Evolutionary conservation across 2,329 filamentous ascomycete species (phyloP).

Genomic region (Pseudogymnoascus sp.): DNA sequence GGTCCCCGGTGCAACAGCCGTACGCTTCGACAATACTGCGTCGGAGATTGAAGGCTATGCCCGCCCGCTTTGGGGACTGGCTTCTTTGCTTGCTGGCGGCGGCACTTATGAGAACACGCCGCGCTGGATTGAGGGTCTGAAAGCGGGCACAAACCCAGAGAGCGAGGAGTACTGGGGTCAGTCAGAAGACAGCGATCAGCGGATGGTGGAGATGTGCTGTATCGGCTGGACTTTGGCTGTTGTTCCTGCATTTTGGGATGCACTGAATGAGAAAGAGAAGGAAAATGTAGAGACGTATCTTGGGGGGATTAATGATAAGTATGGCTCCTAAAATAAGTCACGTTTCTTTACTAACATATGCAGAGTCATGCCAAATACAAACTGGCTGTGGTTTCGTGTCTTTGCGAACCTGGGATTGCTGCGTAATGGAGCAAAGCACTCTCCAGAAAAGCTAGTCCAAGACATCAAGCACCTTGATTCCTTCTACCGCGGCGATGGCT

Average conservation of each 20-base stretch:
- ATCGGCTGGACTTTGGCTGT: slow-evolving; percentile 68
- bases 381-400: slow-evolving; percentile 75
- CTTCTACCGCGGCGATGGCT: slow-evolving; percentile 74
- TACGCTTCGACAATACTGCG: slow-evolving; percentile 68
- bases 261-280: slow-evolving; percentile 52
- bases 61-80: slow-evolving; percentile 68
- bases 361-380: slow-evolving; percentile 60
- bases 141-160: slow-evolving; percentile 62
- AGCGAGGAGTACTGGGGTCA: slow-evolving; percentile 69
- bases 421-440: slow-evolving; percentile 65
- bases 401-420: slow-evolving; percentile 74
- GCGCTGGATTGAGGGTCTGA: slow-evolving; percentile 63
- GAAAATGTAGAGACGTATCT: slow-evolving; percentile 64
- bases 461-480: slow-evolving; percentile 73
- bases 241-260: slow-evolving; percentile 42
- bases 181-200: slow-evolving; percentile 67
- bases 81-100: slow-evolving; percentile 60
- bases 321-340: slow-evolving; percentile 34
- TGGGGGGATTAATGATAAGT: slow-evolving; percentile 68
- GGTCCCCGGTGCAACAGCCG: slow-evolving; percentile 61
- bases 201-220: slow-evolving; percentile 81
- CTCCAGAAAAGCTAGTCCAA: slow-evolving; percentile 58
- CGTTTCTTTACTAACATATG: slow-evolving; percentile 31
- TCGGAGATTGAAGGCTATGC: slow-evolving; percentile 71
- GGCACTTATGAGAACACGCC: slow-evolving; percentile 55